A percentile compares a stretch with the other conserved stretches of the same genome.
These are phyloP conservation scores for Cordyceps militaris DNA, from an alignment of 2,329 filamentous ascomycete species.

Conservation along the genomic window DNA sequence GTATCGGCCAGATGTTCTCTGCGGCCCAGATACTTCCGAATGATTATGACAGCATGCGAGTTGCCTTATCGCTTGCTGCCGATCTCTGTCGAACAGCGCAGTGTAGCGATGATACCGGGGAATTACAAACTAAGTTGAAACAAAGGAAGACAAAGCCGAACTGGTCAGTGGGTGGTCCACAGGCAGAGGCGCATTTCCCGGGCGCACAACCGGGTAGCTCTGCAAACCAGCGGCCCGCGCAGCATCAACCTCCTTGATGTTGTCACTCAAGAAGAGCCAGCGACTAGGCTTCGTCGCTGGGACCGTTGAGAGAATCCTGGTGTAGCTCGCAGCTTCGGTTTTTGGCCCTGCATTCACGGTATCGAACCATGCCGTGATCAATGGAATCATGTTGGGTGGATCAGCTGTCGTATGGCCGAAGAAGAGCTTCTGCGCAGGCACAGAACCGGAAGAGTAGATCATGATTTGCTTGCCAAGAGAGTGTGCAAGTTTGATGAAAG, in stretches of 20 bases:
- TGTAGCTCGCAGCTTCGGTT: constrained; percentile 59
- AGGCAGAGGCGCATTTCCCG: constrained; percentile 61
- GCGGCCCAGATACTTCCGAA: not conserved
- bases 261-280: constrained; percentile 78
- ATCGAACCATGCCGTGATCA: constrained; percentile 66
- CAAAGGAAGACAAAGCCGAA: constrained; percentile 22
- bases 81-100: not conserved
- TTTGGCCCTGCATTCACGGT: constrained; percentile 75
- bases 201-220: constrained; percentile 54
- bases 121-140: not conserved
- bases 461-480: constrained; percentile 50
- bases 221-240: constrained; percentile 57
- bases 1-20: not conserved
- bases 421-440: constrained; percentile 72
- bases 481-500: constrained; percentile 54
- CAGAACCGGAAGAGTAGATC: constrained; percentile 78
- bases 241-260: constrained; percentile 61
- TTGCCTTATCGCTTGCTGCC: not conserved
- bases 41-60: not conserved
- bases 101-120: not conserved
- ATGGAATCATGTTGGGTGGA: constrained; percentile 49
- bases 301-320: constrained; percentile 46
- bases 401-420: constrained; percentile 60
- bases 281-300: constrained; percentile 39
- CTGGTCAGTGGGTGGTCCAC: constrained; percentile 35